Evolutionary conservation across 1,284 basidiomycete species (phyloP), one percentile per base, ranked within the genome.

Genomic region (Ceratobasidium sp.): DNA sequence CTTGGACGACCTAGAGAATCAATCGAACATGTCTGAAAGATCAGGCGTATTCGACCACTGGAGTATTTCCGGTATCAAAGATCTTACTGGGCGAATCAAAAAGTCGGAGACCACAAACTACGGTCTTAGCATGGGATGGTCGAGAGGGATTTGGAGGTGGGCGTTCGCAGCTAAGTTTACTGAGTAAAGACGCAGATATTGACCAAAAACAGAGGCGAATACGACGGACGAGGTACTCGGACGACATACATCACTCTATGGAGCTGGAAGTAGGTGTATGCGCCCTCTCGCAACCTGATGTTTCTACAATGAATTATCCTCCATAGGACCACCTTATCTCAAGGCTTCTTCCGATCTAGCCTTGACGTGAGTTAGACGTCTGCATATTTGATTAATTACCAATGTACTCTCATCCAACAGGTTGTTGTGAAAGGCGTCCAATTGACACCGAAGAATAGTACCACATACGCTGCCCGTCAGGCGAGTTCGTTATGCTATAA

Each of bases 141-240:
- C 74, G 13, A 50, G 50, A 15, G 74, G 74, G 15, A 42, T 64
- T 1, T 76, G 74, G 74, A 65, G 74, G 74, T 76, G 17, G 33
- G 33, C 33, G 33, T 33, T 33, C 33, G 33, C 33, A 33, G 33
- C 33, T 26, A 17, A n/a, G 26, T 5, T 33, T 59, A 64, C 46
- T n/a, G 26, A 38, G 33, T 33, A 33, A 33, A 33, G 33, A 23
- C 20, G 5, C 23, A 38, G 15, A 26, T 28, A 12, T 20, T 48
- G 15, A n/a, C 13, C 33, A 33, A 12, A 33, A 3, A n/a, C 33
- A 65, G 73, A 46, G 50, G 74, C 13, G 50, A 48, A n/a, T 74
- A 74, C 33, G 59, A 48, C 20, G 46, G 70, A 50, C 44, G 50
- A 23, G 38, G 50, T 17, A 38, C 44, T 46, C 54, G 38, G 44